These are phyloP conservation scores for Amylocarpus encephaloides DNA, from an alignment of 2,329 filamentous ascomycete genomes.

Conservation along the genomic window DNA sequence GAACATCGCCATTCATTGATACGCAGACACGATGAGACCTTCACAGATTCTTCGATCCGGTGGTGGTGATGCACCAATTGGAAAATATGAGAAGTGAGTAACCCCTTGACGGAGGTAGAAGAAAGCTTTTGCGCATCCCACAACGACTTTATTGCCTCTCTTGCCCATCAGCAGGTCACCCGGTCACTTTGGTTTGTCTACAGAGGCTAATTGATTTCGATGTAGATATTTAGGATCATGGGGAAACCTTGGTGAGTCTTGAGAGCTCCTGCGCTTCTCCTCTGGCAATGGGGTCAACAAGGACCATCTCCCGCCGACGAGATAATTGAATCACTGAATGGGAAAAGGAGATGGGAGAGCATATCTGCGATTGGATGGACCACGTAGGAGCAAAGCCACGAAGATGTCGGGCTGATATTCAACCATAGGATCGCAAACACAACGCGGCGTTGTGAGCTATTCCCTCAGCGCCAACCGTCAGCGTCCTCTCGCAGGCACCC, in stretches of 20 bases:
- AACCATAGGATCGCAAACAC: slow-evolving; percentile 47
- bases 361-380: neutral
- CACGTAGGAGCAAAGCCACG: neutral
- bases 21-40: slow-evolving; percentile 30
- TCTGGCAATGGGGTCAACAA: neutral
- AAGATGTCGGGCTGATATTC: slow-evolving; percentile 22
- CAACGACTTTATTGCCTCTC: no score
- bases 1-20: slow-evolving; percentile 9
- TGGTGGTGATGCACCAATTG: slow-evolving; percentile 26
- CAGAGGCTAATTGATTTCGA: slow-evolving; percentile 20
- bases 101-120: slow-evolving; percentile 2
- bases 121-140: slow-evolving; percentile 12
- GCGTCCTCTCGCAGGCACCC: slow-evolving; percentile 72
- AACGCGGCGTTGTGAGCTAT: slow-evolving; percentile 64
- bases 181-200: neutral
- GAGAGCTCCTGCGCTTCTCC: slow-evolving; percentile 7
- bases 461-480: slow-evolving; percentile 81
- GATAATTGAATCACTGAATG: neutral
- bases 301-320: neutral
- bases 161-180: slow-evolving; percentile 5
- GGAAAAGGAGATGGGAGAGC: neutral
- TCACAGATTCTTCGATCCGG: slow-evolving; percentile 29
- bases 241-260: slow-evolving; percentile 32
- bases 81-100: slow-evolving; percentile 34
- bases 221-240: slow-evolving; percentile 30